Conservation (phyloP, 2,329 filamentous ascomycete genomes). For the Aspergillus texensis region DNA sequence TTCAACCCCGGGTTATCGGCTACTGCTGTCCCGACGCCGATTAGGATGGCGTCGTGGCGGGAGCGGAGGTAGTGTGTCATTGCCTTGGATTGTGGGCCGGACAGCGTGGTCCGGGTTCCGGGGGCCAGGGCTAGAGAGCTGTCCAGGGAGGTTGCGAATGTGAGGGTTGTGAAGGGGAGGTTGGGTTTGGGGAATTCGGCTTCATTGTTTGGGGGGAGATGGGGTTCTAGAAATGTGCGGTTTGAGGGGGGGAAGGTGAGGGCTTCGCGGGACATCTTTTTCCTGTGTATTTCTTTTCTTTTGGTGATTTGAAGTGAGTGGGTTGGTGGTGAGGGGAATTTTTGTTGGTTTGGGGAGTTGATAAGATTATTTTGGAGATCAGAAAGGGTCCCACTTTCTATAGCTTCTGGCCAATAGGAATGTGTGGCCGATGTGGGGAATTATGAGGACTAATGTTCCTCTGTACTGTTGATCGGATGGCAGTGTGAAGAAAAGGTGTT, state of each 20-base stretch:
- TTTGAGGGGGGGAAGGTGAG: constrained; percentile 7
- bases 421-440: no score
- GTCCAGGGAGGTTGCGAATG: constrained; percentile 87
- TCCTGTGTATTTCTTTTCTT: not conserved
- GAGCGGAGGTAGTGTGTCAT: constrained; percentile 95
- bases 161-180: constrained; percentile 69
- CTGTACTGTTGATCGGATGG: no score
- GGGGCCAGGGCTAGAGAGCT: constrained; percentile 72
- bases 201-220: constrained; percentile 9
- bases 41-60: constrained; percentile 78
- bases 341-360: not conserved
- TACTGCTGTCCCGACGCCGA: constrained; percentile 81
- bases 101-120: constrained; percentile 75
- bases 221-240: constrained; percentile 11
- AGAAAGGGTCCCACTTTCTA: not conserved
- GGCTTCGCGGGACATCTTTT: not conserved
- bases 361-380: not conserved
- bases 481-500: no score
- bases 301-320: not conserved
- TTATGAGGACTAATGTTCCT: no score
- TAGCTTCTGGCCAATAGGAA: not conserved
- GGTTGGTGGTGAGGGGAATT: not conserved
- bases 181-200: constrained; percentile 9
- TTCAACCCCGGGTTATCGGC: constrained; percentile 86
- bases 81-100: constrained; percentile 78